Evolutionary conservation across 805 yeast species (phyloP).

Genomic region (Yarrowia divulgata): DNA sequence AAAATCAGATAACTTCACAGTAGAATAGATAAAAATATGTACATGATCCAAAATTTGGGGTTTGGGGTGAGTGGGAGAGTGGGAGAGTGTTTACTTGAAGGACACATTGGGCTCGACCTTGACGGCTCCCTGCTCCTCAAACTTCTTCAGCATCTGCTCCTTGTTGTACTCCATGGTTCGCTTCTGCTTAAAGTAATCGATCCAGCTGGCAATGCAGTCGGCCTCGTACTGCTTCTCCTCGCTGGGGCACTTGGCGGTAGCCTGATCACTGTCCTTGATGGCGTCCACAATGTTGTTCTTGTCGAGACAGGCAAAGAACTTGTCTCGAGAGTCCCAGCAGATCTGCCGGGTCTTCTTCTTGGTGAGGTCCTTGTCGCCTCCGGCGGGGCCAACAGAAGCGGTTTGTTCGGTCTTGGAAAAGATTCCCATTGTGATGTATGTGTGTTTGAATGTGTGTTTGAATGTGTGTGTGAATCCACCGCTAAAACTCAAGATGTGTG

Average conservation of each 20-base stretch:
- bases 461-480: neutral
- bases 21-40: slow-evolving; percentile 36
- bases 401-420: slow-evolving; percentile 29
- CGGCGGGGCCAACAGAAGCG: slow-evolving; percentile 33
- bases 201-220: slow-evolving; percentile 90
- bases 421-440: slow-evolving; percentile 13
- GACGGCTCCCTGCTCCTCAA: slow-evolving; percentile 70
- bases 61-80: neutral
- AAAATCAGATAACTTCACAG: neutral
- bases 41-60: slow-evolving; percentile 11
- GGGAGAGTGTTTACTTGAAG: slow-evolving; percentile 41
- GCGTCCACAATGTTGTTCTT: slow-evolving; percentile 72
- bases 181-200: slow-evolving; percentile 86
- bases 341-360: slow-evolving; percentile 71
- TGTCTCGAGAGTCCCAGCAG: slow-evolving; percentile 93
- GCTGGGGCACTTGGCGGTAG: slow-evolving; percentile 63
- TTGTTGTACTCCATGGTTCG: slow-evolving; percentile 77
- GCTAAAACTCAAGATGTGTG: slow-evolving; percentile 15
- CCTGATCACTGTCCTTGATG: slow-evolving; percentile 53
- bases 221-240: slow-evolving; percentile 66
- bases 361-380: slow-evolving; percentile 50
- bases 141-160: slow-evolving; percentile 69
- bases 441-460: neutral
- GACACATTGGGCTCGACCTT: slow-evolving; percentile 42
- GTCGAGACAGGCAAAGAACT: slow-evolving; percentile 76